A percentile compares a stretch with the other conserved stretches of the same genome.
Conservation (phyloP, 176 grass and related monocot species). For the Chrysopogon serrulatus region DNA sequence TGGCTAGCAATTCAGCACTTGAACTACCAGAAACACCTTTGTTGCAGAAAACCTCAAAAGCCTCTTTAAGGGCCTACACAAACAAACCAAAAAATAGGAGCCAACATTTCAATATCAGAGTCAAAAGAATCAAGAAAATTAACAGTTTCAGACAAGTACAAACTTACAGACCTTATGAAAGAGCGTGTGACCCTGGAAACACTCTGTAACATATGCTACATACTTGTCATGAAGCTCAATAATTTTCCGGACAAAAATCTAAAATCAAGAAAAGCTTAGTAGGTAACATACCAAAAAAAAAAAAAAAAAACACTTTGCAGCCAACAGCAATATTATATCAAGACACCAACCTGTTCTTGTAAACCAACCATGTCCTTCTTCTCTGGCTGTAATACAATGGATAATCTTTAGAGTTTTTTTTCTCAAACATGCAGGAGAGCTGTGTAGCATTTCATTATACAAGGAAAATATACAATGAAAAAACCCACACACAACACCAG, state of each 20-base stretch:
- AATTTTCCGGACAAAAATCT: constrained; percentile 94
- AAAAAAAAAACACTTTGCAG: background rate
- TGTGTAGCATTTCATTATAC: too few relatives aligned
- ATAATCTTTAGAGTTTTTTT: constrained; percentile 11
- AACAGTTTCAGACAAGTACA: constrained; percentile 3
- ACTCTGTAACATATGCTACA: constrained; percentile 75
- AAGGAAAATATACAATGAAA: too few relatives aligned
- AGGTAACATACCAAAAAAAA: background rate
- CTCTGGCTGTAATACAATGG: constrained; percentile 58
- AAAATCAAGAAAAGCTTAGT: constrained; percentile 7
- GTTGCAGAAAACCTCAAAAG: constrained; percentile 97
- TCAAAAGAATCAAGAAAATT: background rate
- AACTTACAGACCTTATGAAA: constrained; percentile 79
- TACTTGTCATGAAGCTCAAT: constrained; percentile 97
- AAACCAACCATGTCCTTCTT: constrained; percentile 77
- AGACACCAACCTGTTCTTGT: constrained; percentile 72
- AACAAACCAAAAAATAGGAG: background rate
- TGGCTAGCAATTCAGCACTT: constrained; percentile 79
- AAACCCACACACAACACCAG: too few relatives aligned
- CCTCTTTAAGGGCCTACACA: constrained; percentile 85
- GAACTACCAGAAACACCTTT: constrained; percentile 91
- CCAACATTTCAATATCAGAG: background rate
- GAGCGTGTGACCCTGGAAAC: constrained; percentile 88
- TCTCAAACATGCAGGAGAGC: too few relatives aligned
- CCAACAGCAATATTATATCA: background rate